Conservation (phyloP, 2,329 filamentous ascomycete genomes). For the Eutypa lata region DNA sequence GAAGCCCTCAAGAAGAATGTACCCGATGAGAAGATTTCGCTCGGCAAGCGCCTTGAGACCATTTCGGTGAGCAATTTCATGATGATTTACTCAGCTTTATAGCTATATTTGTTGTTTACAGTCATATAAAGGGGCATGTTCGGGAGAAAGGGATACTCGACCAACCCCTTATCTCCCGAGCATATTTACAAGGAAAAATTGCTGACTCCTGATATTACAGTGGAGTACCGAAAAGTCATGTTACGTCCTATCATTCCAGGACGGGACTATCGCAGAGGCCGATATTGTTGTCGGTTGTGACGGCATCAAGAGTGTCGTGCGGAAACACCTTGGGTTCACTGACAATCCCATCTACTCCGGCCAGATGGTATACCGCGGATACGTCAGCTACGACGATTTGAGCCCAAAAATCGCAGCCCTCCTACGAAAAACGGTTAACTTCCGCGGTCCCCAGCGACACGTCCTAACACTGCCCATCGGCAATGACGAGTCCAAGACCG, state of each 20-base stretch:
- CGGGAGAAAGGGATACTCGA: too few species aligned
- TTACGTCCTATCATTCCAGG: conserved; percentile 16
- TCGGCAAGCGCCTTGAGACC: conserved; percentile 7
- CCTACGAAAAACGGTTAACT: conserved; percentile 31
- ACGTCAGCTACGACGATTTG: conserved; percentile 30
- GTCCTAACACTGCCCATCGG: conserved; percentile 35
- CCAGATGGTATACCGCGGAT: conserved; percentile 35
- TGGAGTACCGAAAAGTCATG: conserved; percentile 10
- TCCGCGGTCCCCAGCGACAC: conserved; percentile 25
- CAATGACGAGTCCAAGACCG: conserved; percentile 28
- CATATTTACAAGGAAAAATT: too few species aligned
- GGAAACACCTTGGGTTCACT: neutral
- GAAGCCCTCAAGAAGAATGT: conserved; percentile 10
- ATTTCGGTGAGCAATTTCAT: conserved; percentile 7
- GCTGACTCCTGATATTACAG: too few species aligned
- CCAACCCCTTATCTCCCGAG: too few species aligned
- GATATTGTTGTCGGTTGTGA: conserved; percentile 52
- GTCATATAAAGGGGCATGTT: too few species aligned
- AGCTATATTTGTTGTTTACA: too few species aligned
- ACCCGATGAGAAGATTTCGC: conserved; percentile 2
- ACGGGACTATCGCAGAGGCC: conserved; percentile 24
- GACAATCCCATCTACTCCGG: conserved; percentile 26
- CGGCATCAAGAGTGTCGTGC: conserved; percentile 50
- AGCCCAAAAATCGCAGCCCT: conserved; percentile 25
- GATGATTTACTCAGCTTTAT: too few species aligned